Base-by-base conservation (phyloP, 2,329 filamentous ascomycete species). In the Penicillium freii region DNA sequence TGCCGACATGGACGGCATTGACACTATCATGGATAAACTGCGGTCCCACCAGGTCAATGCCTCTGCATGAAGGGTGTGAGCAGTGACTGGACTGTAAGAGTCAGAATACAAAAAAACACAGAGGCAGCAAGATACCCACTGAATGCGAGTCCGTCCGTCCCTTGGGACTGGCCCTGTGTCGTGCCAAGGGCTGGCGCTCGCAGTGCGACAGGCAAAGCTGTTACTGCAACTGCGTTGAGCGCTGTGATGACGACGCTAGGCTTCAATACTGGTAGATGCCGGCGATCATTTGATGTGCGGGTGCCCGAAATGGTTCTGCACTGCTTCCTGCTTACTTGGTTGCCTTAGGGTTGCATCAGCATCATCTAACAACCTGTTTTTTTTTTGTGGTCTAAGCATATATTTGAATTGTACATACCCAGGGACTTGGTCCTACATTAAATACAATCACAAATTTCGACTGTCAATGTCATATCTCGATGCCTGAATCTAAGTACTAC, bases 1-100 rank as follows among this genome's bases (percentile, higher is more conserved):
- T 0, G 80, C 77, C 21, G 87, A 97, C 73, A 97, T 97, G 94
- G 89, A 92, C 52, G 87, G 85, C 8, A 86, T 96, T 40, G 91
- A 97, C 74, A 78, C 75, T 31, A 77, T 96, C 48, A 91, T 96
- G 72, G 80, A 84, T 51, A 83, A 79, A 34, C 76, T 96, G 59
- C 85, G 83, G 66, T 81, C 85, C 48, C 70, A 71, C 52, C 60
- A 65, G 17, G 61, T 69, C 13, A 60, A 62, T 27, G 48, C 62
- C 17, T 72, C 68, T n/a, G 66, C 67, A 34, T 73, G 65, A 69
- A 57, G 5, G 9, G n/a, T 4, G 7, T 4, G n/a, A 33, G 21
- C 4, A 10, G 3, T 34, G 27, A 23, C 15, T 34, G 17, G 9
- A 47, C 49, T 53, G n/a, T 40, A 42, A 47, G 15, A 56, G 34